phyloP scores from a whole-genome alignment of 768 basidiomycete genomes.

The Lactifluus echinatus region DNA sequence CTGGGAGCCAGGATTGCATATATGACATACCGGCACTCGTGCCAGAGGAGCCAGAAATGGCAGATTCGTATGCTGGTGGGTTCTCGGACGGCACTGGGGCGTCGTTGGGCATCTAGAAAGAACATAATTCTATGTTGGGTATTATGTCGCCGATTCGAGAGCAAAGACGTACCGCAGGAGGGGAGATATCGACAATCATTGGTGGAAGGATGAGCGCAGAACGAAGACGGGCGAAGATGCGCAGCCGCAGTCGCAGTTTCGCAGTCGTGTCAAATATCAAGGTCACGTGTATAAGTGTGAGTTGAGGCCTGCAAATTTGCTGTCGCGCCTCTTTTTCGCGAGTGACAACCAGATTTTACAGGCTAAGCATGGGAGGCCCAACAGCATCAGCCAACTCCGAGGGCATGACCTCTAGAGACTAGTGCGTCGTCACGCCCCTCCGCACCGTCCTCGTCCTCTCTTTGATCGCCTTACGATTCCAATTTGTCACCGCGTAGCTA shows the following conservation, averaged over 20 bases:
- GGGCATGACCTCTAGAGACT: conserved; percentile 78
- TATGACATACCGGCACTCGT: not conserved
- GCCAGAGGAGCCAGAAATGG: not conserved
- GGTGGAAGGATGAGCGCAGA: not conserved
- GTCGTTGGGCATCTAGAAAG: not conserved
- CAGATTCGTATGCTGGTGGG: conserved; percentile 12
- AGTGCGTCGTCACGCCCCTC: conserved; percentile 41
- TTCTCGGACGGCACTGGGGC: not conserved
- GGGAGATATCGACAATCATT: conserved; percentile 12
- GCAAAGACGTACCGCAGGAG: too few relatives aligned
- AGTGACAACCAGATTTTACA: too few relatives aligned
- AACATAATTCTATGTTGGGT: too few relatives aligned
- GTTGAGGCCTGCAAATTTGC: too few relatives aligned
- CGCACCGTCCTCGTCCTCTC: conserved; percentile 15
- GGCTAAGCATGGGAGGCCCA: conserved; percentile 6
- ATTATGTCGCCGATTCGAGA: too few relatives aligned
- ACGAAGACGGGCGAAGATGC: not conserved
- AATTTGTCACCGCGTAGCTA: conserved; percentile 44
- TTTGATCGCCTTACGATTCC: conserved; percentile 1
- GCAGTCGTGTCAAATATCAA: not conserved
- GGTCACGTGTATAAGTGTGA: not conserved
- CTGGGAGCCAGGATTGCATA: not conserved
- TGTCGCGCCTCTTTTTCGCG: too few relatives aligned
- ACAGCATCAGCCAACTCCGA: conserved; percentile 14
- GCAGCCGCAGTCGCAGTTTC: not conserved